Conservation (phyloP, 2,329 filamentous ascomycete genomes). For the Ascochyta pisi region DNA sequence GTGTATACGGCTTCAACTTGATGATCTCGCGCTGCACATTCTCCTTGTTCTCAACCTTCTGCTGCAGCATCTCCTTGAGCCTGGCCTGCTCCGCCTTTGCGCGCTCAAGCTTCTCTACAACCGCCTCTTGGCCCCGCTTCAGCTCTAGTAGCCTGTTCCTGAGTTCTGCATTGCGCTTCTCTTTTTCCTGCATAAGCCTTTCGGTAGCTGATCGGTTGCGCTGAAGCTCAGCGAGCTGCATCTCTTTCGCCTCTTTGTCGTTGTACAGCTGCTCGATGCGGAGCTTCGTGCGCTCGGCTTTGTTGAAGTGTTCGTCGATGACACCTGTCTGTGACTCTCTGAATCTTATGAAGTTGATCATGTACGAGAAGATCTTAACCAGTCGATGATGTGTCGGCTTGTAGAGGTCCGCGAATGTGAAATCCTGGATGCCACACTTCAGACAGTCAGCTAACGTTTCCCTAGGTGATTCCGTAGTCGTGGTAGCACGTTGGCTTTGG, state of each 20-base stretch:
- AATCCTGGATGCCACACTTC: conserved; percentile 89
- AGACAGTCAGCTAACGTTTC: conserved; percentile 13
- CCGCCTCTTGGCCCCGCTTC: conserved; percentile 79
- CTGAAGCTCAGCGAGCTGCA: conserved; percentile 79
- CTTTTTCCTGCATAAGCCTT: conserved; percentile 81
- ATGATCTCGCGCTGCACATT: conserved; percentile 81
- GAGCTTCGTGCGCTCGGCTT: conserved; percentile 82
- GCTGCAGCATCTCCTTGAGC: conserved; percentile 74
- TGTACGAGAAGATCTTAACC: conserved; percentile 94
- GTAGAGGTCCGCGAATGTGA: conserved; percentile 90
- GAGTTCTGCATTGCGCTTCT: conserved; percentile 82
- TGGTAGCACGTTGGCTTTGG: background rate
- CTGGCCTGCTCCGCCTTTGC: conserved; percentile 81
- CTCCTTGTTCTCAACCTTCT: conserved; percentile 73
- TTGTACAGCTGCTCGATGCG: conserved; percentile 85
- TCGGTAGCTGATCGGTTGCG: conserved; percentile 82
- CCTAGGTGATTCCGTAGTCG: background rate
- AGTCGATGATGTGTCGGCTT: conserved; percentile 88
- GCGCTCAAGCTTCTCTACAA: conserved; percentile 81
- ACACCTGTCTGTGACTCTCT: conserved; percentile 88
- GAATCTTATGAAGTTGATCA: conserved; percentile 99
- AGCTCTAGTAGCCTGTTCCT: conserved; percentile 83
- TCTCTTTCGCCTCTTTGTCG: conserved; percentile 87
- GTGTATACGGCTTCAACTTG: conserved; percentile 89
- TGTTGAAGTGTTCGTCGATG: conserved; percentile 94